Percentiles rank a stretch among this genome's conserved stretches.
Conservation (phyloP, 257 asterid species). For the Salvia rosmarinus region DNA sequence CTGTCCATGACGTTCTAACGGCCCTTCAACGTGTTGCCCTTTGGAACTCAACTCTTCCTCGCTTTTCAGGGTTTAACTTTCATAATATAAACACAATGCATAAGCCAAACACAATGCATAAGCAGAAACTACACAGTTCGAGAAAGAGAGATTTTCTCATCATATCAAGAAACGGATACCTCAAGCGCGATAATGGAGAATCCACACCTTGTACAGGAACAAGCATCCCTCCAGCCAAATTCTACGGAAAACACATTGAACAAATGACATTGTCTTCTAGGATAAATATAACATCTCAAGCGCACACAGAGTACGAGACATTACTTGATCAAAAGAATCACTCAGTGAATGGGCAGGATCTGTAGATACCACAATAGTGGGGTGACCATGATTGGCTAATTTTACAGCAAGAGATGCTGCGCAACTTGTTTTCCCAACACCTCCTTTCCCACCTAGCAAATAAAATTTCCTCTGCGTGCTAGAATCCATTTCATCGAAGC, state of each 20-base stretch:
- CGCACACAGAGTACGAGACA: constrained; percentile 16
- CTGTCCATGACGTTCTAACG: constrained; percentile 61
- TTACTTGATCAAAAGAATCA: constrained; percentile 82
- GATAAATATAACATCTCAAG: constrained; percentile 1
- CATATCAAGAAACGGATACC: constrained; percentile 44
- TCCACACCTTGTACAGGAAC: constrained; percentile 72
- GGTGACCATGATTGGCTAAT: constrained; percentile 68
- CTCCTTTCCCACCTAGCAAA: constrained; percentile 87
- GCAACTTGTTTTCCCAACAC: constrained; percentile 85
- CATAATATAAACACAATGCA: constrained; percentile 17
- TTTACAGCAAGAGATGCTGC: constrained; percentile 85
- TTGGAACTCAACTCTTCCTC: constrained; percentile 54
- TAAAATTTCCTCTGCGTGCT: constrained; percentile 66
- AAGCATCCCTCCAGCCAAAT: constrained; percentile 71
- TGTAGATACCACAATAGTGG: constrained; percentile 68
- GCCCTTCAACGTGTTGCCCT: constrained; percentile 45
- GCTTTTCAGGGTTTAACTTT: constrained; percentile 69
- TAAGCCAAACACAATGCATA: too few relatives aligned
- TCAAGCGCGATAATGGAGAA: constrained; percentile 75
- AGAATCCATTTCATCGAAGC: constrained; percentile 57
- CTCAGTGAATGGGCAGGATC: constrained; percentile 84
- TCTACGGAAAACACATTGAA: constrained; percentile 41
- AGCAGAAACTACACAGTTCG: constrained; percentile 16
- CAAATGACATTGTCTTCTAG: constrained; percentile 2
- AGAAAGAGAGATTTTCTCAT: constrained; percentile 14